Base-by-base conservation (phyloP, 2,329 filamentous ascomycete genomes). In the Calonectria ilicicola region DNA sequence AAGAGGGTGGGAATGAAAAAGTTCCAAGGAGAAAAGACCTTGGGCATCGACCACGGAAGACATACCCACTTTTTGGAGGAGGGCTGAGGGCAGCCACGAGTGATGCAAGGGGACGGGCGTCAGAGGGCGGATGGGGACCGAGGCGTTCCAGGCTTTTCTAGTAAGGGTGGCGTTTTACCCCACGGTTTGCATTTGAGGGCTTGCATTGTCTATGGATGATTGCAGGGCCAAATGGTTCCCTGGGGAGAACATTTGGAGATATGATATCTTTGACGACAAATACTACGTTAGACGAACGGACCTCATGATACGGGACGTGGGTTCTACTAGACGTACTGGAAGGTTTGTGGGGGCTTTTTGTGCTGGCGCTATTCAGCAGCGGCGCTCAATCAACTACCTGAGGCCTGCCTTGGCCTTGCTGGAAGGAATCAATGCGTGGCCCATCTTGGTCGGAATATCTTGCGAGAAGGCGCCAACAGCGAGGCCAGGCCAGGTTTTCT, bases 241-340 rank as follows among this genome's bases (percentile, higher is more conserved):
- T 65, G 74, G 74, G 72, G 75, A 66, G 65, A 75, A 72, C 67
- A 76, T 65, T 75, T 56, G 81, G 74, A 75, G 78, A 77, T 78
- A 83, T 80, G 81, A 83, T 83, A 83, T 82, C 80, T 82, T 81
- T 35, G 79, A 83, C 78, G 81, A 82, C 76, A 80, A 80, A 78
- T 76, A 78, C 77, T 80, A 80, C 78, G 80, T 81, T 81, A 80
- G 77, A 83, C 76, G 79, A 80, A 77, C 73, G 72, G 74, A 78
- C 75, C 79, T 78, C 77, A 78, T 76, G 80, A 76, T 75, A 75
- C 66, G 76, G 73, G 74, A 75, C 74, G 74, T 74, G 74, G 72
- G 63, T 65, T 78, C 76, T 73, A 42, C 72, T 80, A 77, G 75
- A 81, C 74, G 79, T 77, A 74, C 72, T 76, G 73, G 65, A 72